phyloP scores from a whole-genome alignment of 2,329 filamentous ascomycete genomes.

The Neonectria ditissima region DNA sequence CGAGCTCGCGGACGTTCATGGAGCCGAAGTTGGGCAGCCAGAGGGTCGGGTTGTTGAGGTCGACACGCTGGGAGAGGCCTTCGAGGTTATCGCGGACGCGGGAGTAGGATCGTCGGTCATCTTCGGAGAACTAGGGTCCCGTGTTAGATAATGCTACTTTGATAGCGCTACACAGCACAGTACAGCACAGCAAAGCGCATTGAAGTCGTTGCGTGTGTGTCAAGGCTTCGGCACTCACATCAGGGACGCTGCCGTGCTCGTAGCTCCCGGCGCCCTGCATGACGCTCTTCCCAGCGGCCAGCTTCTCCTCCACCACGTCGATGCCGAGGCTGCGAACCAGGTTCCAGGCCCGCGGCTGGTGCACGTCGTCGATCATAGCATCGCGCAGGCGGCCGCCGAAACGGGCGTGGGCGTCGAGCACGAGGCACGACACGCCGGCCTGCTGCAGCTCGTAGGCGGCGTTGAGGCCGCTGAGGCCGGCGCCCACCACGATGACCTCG shows the following conservation, averaged over 20 bases:
- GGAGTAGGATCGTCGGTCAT: conserved; percentile 31
- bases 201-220: not conserved
- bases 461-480: conserved; percentile 41
- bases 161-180: no score
- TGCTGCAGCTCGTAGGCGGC: conserved; percentile 39
- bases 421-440: conserved; percentile 39
- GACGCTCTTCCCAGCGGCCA: conserved; percentile 14
- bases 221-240: conserved; percentile 9
- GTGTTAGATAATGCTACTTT: not conserved
- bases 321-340: conserved; percentile 22
- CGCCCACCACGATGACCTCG: conserved; percentile 44
- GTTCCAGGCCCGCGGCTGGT: conserved; percentile 30
- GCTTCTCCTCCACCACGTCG: conserved; percentile 27
- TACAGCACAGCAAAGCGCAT: no score
- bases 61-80: conserved; percentile 33
- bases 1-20: conserved; percentile 36
- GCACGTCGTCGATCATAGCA: conserved; percentile 38
- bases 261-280: conserved; percentile 24
- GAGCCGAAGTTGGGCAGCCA: conserved; percentile 34
- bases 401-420: conserved; percentile 35
- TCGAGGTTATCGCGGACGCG: conserved; percentile 36
- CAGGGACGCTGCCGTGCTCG: conserved; percentile 15
- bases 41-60: conserved; percentile 32
- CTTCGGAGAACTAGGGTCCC: conserved; percentile 19
- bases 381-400: conserved; percentile 31